Conservation (phyloP, 805 yeast genomes). For the Metschnikowia reukaufii region DNA sequence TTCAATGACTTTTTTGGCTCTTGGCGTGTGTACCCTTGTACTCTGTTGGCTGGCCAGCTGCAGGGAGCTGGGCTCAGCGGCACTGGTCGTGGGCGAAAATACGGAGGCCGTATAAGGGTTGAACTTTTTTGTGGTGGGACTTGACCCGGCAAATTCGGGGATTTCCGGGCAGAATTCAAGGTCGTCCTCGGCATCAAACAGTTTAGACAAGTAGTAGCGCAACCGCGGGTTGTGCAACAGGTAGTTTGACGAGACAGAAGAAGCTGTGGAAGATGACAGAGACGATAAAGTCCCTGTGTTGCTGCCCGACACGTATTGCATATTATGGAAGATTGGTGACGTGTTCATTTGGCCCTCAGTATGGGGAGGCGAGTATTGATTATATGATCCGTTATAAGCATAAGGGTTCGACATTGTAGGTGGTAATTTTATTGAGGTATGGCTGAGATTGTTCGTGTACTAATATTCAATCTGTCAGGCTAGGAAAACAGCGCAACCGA, state of each 20-base stretch:
- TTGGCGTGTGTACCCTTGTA: conserved; percentile 49
- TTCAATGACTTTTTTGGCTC: conserved; percentile 59
- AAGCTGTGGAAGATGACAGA: conserved; percentile 15
- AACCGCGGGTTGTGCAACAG: conserved; percentile 50
- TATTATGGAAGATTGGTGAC: conserved; percentile 33
- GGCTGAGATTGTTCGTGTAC: conserved; percentile 1
- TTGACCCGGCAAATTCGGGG: conserved; percentile 30
- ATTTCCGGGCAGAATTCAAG: conserved; percentile 65
- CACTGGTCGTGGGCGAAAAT: conserved; percentile 48
- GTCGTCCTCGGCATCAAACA: conserved; percentile 63
- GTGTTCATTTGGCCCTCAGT: conserved; percentile 25
- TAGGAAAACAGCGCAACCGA: neutral
- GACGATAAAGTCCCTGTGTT: conserved; percentile 17
- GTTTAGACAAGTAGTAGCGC: conserved; percentile 56
- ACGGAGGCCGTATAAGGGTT: conserved; percentile 68
- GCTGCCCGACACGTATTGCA: conserved; percentile 22
- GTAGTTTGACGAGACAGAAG: conserved; percentile 25
- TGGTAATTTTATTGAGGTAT: neutral
- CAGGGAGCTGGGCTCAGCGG: conserved; percentile 7
- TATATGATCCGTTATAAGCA: conserved; percentile 29
- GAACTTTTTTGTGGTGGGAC: conserved; percentile 49
- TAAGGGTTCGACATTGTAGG: conserved; percentile 36
- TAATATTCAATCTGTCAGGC: neutral
- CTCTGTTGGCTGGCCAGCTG: conserved; percentile 5
- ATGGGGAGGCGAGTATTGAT: conserved; percentile 33